phyloP scores from a whole-genome alignment of 2,329 filamentous ascomycete genomes.

The Aspergillus sp. region DNA sequence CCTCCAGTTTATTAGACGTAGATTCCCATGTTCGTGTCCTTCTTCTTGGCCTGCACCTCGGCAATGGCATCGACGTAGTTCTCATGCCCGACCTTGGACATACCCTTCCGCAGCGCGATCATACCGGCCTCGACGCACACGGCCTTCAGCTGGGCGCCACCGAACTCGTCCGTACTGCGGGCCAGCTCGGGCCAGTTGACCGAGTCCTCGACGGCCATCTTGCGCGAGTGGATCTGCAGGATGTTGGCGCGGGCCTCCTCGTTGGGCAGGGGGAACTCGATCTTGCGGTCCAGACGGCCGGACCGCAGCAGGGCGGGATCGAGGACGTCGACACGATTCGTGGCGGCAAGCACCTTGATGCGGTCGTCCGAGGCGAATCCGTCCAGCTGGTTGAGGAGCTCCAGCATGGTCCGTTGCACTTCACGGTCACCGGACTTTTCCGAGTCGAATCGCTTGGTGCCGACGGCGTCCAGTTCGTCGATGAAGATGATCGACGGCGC shows the following conservation, averaged over 20 bases:
- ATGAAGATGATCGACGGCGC: slow-evolving; percentile 99
- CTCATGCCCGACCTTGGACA: slow-evolving; percentile 96
- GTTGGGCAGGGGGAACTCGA: slow-evolving; percentile 96
- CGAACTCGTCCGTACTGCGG: slow-evolving; percentile 96
- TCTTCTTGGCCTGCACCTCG: slow-evolving; percentile 88
- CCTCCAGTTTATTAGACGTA: slow-evolving; percentile 33
- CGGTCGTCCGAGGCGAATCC: slow-evolving; percentile 96
- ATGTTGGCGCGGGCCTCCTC: slow-evolving; percentile 98
- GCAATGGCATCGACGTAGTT: slow-evolving; percentile 98
- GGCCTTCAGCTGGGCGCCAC: slow-evolving; percentile 94
- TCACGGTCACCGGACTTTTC: slow-evolving; percentile 98
- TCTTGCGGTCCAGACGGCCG: slow-evolving; percentile 91
- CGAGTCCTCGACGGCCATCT: slow-evolving; percentile 92
- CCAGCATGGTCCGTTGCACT: slow-evolving; percentile 98
- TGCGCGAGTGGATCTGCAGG: slow-evolving; percentile 92
- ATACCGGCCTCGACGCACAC: slow-evolving; percentile 99
- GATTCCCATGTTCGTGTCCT: slow-evolving; percentile 62
- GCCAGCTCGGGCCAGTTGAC: slow-evolving; percentile 97
- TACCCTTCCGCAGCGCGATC: slow-evolving; percentile 92
- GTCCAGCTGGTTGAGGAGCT: slow-evolving; percentile 96
- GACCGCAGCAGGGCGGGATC: slow-evolving; percentile 89
- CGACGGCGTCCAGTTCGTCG: slow-evolving; percentile 96
- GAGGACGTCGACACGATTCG: slow-evolving; percentile 90
- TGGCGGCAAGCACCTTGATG: slow-evolving; percentile 93
- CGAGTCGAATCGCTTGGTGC: slow-evolving; percentile 97